phyloP scores from a whole-genome alignment of 768 basidiomycete genomes.

The Mycena latifolia region DNA sequence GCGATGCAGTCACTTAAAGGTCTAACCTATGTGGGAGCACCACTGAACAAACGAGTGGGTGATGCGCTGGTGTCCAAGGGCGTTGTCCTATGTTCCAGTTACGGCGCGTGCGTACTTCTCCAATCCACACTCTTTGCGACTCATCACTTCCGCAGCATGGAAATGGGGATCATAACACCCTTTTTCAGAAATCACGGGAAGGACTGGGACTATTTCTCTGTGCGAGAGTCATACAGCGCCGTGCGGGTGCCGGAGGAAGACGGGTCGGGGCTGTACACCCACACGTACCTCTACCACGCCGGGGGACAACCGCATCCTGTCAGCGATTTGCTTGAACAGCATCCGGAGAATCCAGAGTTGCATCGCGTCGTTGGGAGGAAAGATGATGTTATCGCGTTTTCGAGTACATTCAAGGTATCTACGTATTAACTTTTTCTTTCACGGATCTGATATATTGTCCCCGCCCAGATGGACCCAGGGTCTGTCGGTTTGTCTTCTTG shows the following conservation, averaged over 20 bases:
- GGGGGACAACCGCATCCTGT: no score
- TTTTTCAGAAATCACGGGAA: slow-evolving; percentile 6
- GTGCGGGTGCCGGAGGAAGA: slow-evolving; percentile 16
- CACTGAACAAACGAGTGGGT: no score
- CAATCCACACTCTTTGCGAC: background rate
- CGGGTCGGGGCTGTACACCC: slow-evolving; percentile 16
- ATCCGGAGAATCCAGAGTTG: slow-evolving; percentile 19
- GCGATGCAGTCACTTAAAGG: no score
- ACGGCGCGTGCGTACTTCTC: slow-evolving; percentile 12
- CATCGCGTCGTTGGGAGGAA: slow-evolving; percentile 20
- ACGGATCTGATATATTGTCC: no score
- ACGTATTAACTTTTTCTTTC: no score
- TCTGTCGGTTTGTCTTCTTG: slow-evolving; percentile 11
- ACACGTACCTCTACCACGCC: slow-evolving; percentile 20
- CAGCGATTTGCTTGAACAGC: slow-evolving; percentile 24
- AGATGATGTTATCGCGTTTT: slow-evolving; percentile 20
- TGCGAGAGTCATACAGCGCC: background rate
- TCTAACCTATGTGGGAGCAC: no score
- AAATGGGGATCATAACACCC: slow-evolving; percentile 11
- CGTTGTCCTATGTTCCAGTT: no score
- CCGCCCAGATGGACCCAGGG: slow-evolving; percentile 26
- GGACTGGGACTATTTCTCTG: slow-evolving; percentile 25
- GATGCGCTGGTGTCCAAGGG: no score
- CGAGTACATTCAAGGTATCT: slow-evolving; percentile 16
- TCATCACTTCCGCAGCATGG: slow-evolving; percentile 5